Percentiles rank a stretch among this genome's conserved stretches.
Evolutionary conservation across 2,329 filamentous ascomycete species (phyloP).

Genomic region (Aspergillus aculeatus): DNA sequence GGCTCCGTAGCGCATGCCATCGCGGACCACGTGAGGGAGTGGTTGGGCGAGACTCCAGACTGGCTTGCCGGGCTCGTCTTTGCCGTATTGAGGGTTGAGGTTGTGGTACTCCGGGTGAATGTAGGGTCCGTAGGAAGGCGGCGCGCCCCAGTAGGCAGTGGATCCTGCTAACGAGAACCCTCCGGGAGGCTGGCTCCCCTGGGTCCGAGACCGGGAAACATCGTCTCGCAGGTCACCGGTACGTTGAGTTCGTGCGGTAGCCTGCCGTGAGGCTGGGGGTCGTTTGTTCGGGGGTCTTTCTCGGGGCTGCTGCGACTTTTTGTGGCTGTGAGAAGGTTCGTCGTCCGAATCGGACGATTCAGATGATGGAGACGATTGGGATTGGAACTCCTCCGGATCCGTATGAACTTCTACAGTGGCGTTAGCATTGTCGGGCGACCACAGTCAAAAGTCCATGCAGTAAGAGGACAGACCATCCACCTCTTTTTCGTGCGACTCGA

Average conservation of each 20-base stretch:
- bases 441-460: background rate
- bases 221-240: background rate
- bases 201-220: background rate
- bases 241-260: background rate
- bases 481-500: background rate
- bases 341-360: background rate
- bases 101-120: conserved; percentile 22
- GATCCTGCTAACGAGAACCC: background rate
- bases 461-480: background rate
- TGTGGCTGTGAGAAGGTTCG: background rate
- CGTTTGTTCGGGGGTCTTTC: background rate
- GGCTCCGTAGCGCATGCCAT: conserved; percentile 43
- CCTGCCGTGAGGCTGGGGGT: background rate
- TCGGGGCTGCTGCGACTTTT: background rate
- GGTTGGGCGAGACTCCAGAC: conserved; percentile 54
- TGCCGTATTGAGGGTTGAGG: conserved; percentile 52
- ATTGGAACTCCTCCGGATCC: background rate
- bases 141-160: background rate
- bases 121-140: conserved; percentile 4
- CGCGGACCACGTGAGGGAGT: conserved; percentile 51
- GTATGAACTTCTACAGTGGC: background rate
- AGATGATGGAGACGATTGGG: background rate
- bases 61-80: conserved; percentile 43
- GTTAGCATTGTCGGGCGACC: background rate
- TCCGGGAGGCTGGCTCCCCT: background rate